Base-by-base conservation (phyloP, 2,329 filamentous ascomycete genomes). In the Aphanocladium album region DNA sequence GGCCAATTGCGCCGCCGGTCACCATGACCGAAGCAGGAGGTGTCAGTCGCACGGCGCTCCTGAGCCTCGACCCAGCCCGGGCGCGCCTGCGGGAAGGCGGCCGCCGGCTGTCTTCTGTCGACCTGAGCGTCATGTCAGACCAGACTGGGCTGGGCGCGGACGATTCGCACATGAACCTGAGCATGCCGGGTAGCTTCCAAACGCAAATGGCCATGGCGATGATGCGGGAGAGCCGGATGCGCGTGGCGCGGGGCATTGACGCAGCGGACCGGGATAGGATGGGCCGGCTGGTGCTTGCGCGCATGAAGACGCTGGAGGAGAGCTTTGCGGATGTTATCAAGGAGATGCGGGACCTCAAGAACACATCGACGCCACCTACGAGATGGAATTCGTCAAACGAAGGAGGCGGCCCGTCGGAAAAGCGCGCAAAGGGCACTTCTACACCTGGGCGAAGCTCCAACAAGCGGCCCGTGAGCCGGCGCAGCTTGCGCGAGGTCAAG, bases 301-400 rank as follows among this genome's bases (percentile, higher is more conserved):
- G 91, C 37, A 97, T 97, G 91, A 95, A 95, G 72, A 93, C 89
- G 8, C 80, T 98, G 2, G 93, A 98, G 72, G 91, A 96, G 74
- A 89, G 92, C 16, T 93, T 98, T 72, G 83, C 89, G 2, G 91
- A 96, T 62, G 88, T 96, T n/a, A 84, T 92, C 60, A 86, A 85
- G 64, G 91, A 95, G 72, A 88, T 96, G 72, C 86, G 89, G 63
- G 84, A 86, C 64, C 76, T 84, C 71, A 84, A 79, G 73, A 75
- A 73, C 51, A 76, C 74, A 43, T 77, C 76, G 33, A 78, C 76
- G n/a, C 73, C 73, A 37, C 76, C 78, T 3, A 82, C 81, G 7
- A 76, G 78, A 30, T 77, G 79, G 56, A 83, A 82, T 65, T 84
- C 82, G 9, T 82, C 77, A 2, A 76, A 76, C 23, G 80, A 52